Evolutionary conservation across 1,139 yeast species (phyloP), one percentile per base, ranked within the genome.

Genomic region (Tardiomyces digboiensis): DNA sequence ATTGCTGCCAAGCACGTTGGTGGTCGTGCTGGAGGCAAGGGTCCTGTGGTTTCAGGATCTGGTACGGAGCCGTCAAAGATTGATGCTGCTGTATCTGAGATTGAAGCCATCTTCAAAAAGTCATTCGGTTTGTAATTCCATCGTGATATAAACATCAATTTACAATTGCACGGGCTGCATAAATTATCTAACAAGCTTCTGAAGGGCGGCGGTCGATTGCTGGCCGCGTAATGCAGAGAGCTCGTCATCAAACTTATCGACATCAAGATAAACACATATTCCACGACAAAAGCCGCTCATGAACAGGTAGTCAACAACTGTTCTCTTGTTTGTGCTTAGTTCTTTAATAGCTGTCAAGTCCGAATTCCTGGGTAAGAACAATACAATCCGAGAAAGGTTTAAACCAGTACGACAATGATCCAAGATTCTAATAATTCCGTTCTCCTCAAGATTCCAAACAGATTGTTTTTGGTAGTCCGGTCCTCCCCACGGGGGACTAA

Each of bases 1-100:
- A 69, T 75, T 46, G 97, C 85, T 40, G 71, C 89, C 41, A 67
- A 70, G 44, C 72, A 74, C 57, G 79, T 93, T 56, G 99, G 98
- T 53, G 99, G 99, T 65, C 86, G 84, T 65, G 94, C 96, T 48
- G 99, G 99, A 67, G 99, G 99, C 64, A 91, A 87, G 68, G 97
- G 97, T 50, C 86, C 88, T 55, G 80, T 89, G 48, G 87, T 88
- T 53, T 98, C 91, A 71, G 99, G 99, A 65, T 83, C 88, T 80
- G 98, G 98, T 58, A 87, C 82, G 56, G 84, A 86, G 50, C 75
- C 80, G 37, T 72, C 68, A 39, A 86, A 85, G 52, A 73, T 88
- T 46, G 72, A 71, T 39, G 75, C 72, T 38, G 99, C 98, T 23
- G 71, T 89, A 51, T 76, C 72, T 38, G 87, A 80, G 54, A 76